Conservation (phyloP, 805 yeast genomes). For the Hanseniaspora singularis region DNA sequence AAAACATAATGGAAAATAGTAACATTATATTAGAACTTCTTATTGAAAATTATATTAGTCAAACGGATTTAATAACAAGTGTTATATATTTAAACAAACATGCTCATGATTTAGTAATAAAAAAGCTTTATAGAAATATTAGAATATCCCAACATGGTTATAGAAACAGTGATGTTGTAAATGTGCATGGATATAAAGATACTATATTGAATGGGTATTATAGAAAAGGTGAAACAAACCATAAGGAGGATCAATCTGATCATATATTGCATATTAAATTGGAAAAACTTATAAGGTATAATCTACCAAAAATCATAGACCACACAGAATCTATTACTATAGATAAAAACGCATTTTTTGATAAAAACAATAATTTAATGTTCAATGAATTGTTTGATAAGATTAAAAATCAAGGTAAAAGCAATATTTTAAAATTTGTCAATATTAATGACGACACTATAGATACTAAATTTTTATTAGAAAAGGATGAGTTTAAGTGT, state of each 20-base stretch:
- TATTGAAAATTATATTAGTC: background rate
- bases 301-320: background rate
- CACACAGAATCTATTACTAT: background rate
- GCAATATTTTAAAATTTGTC: background rate
- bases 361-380: background rate
- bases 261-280: slow-evolving; percentile 2
- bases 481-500: background rate
- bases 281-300: background rate
- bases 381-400: background rate
- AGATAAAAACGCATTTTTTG: background rate
- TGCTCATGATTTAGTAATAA: background rate
- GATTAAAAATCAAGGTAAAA: background rate
- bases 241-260: slow-evolving; percentile 6
- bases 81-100: slow-evolving; percentile 2
- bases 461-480: background rate
- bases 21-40: slow-evolving; percentile 4
- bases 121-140: background rate
- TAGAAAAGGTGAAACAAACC: background rate
- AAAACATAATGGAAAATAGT: background rate
- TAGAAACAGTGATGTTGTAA: background rate
- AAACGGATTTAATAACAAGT: background rate
- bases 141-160: background rate
- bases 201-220: slow-evolving; percentile 1
- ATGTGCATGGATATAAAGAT: slow-evolving; percentile 1
- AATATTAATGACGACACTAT: background rate